A percentile compares a stretch with the other conserved stretches of the same genome.
Conservation (phyloP, 495 filamentous ascomycete species). For the Tuber borchii region DNA sequence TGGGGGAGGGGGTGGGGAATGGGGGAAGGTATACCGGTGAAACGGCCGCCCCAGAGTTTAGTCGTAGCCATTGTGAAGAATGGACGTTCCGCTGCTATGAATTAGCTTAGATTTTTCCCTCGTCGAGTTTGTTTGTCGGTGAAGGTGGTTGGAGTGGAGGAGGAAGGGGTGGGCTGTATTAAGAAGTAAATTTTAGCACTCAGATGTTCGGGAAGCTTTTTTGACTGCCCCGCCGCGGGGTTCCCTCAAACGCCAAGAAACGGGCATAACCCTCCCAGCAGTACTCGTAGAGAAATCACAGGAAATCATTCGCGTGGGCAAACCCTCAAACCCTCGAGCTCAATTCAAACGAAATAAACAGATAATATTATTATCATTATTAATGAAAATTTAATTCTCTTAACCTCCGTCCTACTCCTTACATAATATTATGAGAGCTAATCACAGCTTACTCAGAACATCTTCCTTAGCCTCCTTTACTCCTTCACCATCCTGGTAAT, state of each 20-base stretch:
- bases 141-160: not conserved
- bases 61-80: constrained; percentile 43
- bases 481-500: too few species aligned
- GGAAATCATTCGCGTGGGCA: not conserved
- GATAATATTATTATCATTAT: too few species aligned
- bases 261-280: not conserved
- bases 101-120: not conserved
- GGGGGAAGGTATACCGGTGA: constrained; percentile 53
- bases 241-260: not conserved
- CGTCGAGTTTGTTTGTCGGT: not conserved
- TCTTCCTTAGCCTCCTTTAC: too few species aligned
- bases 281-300: not conserved
- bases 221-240: not conserved
- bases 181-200: not conserved
- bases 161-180: not conserved
- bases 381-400: not conserved
- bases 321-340: not conserved
- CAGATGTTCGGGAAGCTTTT: not conserved
- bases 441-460: not conserved
- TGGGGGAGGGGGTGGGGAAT: not conserved
- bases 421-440: not conserved
- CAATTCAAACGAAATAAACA: too few species aligned
- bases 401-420: not conserved
- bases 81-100: not conserved
- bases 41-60: constrained; percentile 78